Evolutionary conservation across 2,329 filamentous ascomycete species (phyloP).

Genomic region (Cercospora sp.): DNA sequence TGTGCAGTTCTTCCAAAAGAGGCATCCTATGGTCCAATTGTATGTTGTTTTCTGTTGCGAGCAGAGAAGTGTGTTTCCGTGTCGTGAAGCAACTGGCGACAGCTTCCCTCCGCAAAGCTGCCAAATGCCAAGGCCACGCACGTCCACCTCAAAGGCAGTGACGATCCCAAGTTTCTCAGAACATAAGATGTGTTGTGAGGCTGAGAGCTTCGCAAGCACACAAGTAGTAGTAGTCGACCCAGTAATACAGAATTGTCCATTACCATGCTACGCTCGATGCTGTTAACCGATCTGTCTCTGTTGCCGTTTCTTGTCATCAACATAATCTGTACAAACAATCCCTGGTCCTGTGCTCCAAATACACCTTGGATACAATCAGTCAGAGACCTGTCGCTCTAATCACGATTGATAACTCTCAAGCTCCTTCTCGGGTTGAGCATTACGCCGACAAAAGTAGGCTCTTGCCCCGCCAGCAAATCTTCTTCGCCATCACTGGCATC

Average conservation of each 20-base stretch:
- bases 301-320: neutral
- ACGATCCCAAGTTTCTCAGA: neutral
- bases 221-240: neutral
- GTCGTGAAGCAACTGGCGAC: neutral
- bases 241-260: neutral
- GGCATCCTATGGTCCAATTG: neutral
- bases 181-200: neutral
- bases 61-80: neutral
- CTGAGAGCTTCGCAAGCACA: neutral
- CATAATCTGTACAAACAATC: neutral
- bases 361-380: neutral
- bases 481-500: slow-evolving; percentile 56
- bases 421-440: slow-evolving; percentile 52
- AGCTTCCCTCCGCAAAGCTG: neutral
- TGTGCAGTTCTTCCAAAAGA: neutral
- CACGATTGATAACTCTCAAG: slow-evolving; percentile 41
- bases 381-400: slow-evolving; percentile 11
- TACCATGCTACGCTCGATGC: neutral
- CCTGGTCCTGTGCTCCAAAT: neutral
- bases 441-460: slow-evolving; percentile 67
- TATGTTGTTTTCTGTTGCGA: neutral
- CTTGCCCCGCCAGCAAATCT: slow-evolving; percentile 61
- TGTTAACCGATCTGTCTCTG: neutral
- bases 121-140: neutral
- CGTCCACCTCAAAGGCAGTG: neutral